These are phyloP conservation scores for Kandelia obovata DNA, from an alignment of 345 rosid genomes.

Conservation along the genomic window DNA sequence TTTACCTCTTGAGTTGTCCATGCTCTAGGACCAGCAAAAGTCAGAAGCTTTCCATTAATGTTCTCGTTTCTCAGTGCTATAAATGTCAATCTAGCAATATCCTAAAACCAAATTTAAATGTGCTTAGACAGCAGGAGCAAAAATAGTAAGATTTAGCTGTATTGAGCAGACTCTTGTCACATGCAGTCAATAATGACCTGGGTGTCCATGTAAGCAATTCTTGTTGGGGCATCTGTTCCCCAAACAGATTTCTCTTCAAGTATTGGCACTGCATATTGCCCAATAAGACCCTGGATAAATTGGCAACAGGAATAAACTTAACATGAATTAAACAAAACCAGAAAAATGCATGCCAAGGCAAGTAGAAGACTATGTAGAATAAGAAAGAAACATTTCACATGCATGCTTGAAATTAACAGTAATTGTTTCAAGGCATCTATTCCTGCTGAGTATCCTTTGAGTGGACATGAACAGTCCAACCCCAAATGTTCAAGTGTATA, in stretches of 20 bases:
- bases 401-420: too few relatives aligned
- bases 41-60: constrained; percentile 65
- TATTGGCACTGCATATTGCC: constrained; percentile 96
- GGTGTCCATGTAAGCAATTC: constrained; percentile 98
- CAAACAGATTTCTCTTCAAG: constrained; percentile 94
- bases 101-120: constrained; percentile 39
- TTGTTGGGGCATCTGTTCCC: constrained; percentile 98
- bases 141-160: not conserved
- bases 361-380: constrained; percentile 1
- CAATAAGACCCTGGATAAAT: constrained; percentile 68
- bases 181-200: constrained; percentile 45
- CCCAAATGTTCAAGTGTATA: not conserved
- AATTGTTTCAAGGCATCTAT: not conserved
- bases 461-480: not conserved
- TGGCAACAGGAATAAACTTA: constrained; percentile 8
- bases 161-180: constrained; percentile 1
- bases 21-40: constrained; percentile 95
- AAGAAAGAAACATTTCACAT: not conserved
- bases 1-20: constrained; percentile 98
- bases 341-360: not conserved
- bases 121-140: constrained; percentile 1
- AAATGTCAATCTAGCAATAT: constrained; percentile 84
- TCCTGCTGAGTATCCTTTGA: not conserved
- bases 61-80: constrained; percentile 80
- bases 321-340: not conserved